Percentiles rank a stretch among this genome's conserved stretches.
Evolutionary conservation across 192 early-diverging fungal genomes (phyloP).

Genomic region (Entomortierella beljakovae): DNA sequence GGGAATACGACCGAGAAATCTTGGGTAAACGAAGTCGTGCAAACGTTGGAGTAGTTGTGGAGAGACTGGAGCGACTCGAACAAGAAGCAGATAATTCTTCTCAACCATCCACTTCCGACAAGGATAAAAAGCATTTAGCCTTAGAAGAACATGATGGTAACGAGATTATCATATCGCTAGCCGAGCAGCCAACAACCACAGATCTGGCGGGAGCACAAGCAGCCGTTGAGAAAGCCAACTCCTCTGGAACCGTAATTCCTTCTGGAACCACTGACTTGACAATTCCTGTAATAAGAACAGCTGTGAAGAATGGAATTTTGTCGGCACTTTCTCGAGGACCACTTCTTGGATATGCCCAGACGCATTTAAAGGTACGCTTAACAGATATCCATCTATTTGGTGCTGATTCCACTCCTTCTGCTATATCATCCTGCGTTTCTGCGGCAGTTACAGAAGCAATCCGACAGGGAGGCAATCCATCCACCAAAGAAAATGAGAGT

Average conservation of each 20-base stretch:
- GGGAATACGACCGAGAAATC: constrained; percentile 76
- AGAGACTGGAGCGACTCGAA: constrained; percentile 56
- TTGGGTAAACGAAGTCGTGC: constrained; percentile 76
- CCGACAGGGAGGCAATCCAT: constrained; percentile 25
- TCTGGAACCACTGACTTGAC: constrained; percentile 18
- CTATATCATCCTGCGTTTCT: constrained; percentile 73
- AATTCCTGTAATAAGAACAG: constrained; percentile 45
- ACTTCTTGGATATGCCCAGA: constrained; percentile 82
- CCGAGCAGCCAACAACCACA: constrained; percentile 12
- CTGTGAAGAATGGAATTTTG: constrained; percentile 75
- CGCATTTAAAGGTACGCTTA: constrained; percentile 67
- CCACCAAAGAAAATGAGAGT: neutral
- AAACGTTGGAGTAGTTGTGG: constrained; percentile 65
- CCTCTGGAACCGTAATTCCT: constrained; percentile 22
- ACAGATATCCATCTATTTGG: constrained; percentile 67
- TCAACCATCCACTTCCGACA: neutral
- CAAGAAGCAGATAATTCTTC: constrained; percentile 25
- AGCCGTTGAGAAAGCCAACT: constrained; percentile 21
- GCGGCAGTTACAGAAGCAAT: constrained; percentile 72
- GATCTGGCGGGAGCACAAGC: constrained; percentile 34
- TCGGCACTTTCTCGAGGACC: constrained; percentile 80
- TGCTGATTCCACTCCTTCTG: constrained; percentile 65
- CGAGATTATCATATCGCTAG: constrained; percentile 41
- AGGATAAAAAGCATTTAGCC: neutral
- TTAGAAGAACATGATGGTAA: constrained; percentile 57